Base-by-base conservation (phyloP, 306 rosid genomes). In the Vigna radiata region DNA sequence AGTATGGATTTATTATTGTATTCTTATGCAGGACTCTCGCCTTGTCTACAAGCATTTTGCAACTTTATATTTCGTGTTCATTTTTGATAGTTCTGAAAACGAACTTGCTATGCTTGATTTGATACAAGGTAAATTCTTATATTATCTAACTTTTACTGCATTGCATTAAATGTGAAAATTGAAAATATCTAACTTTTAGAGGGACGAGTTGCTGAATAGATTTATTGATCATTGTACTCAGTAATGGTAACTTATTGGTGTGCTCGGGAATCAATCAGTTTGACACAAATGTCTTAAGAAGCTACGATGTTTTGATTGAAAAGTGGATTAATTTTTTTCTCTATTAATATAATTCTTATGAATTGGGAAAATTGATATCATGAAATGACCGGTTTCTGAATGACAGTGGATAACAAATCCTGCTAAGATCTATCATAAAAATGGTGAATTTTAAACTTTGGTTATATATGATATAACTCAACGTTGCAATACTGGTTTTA, bases 71-170 rank as follows among this genome's bases (percentile, higher is more conserved):
- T 89, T 96, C 4, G 98, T 91, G 75, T 86, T 96, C 64, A 78
- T 96, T 36, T 92, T 96, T 46, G 97, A 96, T 86, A 83, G 98
- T 75, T 88, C 94, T 79, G 99, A 96, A 83, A 96, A 92, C 33
- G 98, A 92, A 89, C 99, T 96, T 55, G 99, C 98, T 60, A 92
- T 96, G 91, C 98, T 92, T 19, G 99, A 96, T 81, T 77, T 92
- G 79, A 96, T 92, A 75, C 98, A 96, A 96, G 99, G 99, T 96
- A 80, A 29, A 25, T 73, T 47, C 77, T 64, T 44, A 18, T 60
- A 29, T 19, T 8, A 15, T 52, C 29, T 79, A 29, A 47, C 15
- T 8, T 74, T 58, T 77, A 14, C 11, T 33, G 36, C 46, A 16
- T 37, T 83, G 25, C 17, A 48, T 49, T 50, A 36, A 49, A 12